Percentiles rank a stretch among this genome's conserved stretches.
Conservation (phyloP, 257 asterid species). For the Solanum commersonii region DNA sequence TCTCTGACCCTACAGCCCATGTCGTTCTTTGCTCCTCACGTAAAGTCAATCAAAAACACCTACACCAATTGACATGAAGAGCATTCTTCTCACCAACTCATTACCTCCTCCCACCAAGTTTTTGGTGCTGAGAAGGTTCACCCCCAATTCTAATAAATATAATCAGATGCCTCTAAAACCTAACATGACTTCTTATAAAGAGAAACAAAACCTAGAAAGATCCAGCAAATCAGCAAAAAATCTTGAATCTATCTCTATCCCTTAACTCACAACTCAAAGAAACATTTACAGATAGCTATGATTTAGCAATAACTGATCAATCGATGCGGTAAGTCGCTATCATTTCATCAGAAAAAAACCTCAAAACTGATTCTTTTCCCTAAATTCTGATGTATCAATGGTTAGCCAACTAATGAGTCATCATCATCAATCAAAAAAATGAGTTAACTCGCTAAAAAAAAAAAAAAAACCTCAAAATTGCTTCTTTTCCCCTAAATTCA, state of each 20-base stretch:
- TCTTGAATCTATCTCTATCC: not conserved
- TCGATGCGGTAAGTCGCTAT: not conserved
- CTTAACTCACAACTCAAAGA: not conserved
- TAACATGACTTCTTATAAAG: not conserved
- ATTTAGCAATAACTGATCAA: not conserved
- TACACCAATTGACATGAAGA: slow-evolving; percentile 5
- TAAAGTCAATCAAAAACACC: slow-evolving; percentile 19
- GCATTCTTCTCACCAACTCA: not conserved
- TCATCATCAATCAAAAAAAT: not conserved
- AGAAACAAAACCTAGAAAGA: not conserved
- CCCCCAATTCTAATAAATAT: not conserved
- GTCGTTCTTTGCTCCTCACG: slow-evolving; percentile 27
- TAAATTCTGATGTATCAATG: not conserved
- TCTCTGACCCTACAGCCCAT: slow-evolving; percentile 54
- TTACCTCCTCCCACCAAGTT: slow-evolving; percentile 1
- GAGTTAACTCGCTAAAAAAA: not conserved
- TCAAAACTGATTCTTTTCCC: not conserved
- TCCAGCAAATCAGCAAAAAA: not conserved
- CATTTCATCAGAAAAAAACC: not conserved
- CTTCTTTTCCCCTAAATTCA: not conserved
- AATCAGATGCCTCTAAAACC: not conserved
- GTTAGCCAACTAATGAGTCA: not conserved
- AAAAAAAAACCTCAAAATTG: not conserved
- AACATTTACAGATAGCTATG: not conserved
- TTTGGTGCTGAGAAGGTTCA: not conserved